Base-by-base conservation (phyloP, 768 basidiomycete genomes). In the Hydnum rufescens region DNA sequence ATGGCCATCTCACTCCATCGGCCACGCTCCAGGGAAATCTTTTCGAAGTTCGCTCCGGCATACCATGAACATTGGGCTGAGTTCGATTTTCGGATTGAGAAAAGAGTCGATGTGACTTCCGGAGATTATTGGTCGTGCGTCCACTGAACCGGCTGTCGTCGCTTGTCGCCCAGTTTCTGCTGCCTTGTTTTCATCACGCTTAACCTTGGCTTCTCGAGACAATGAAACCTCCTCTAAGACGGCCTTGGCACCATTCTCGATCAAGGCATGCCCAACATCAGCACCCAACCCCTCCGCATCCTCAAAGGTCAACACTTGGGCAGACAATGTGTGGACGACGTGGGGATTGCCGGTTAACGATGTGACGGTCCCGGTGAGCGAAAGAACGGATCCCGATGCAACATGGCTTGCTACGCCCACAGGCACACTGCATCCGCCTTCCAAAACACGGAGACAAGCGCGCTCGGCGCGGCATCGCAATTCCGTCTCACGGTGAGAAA, bases 351-450 rank as follows among this genome's bases (percentile, higher is more conserved):
- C 93, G 57, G 79, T 75, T 5, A 96, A 68, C 18, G 80, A 76
- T 2, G 93, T 96, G 31, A 97, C 85, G 49, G 82, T 82, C 0
- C 82, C 86, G 3, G 77, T 77, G 48, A 97, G 64, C 51, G 69
- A 73, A 54, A 97, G 66, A 51, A 55, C 29, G 34, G 32, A 42
- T 30, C 51, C 2, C 28, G n/a, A 22, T 44, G 26, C 26, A 53
- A 34, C 3, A n/a, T 22, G 1, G 34, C 31, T 54, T 28, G 49
- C 50, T 28, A 87, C 80, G 3, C 92, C 93, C 16, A 99, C 90
- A 2, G 93, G 93, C 0, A 99, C 92, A 56, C 86, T 90, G 67
- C 95, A 99, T 25, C 95, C 95, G 28, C 95, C 95, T 65, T 97
- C 95, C 51, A 97, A 70, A 23, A 81, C 79, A n/a, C 81, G 71